These are phyloP conservation scores for Cryptosporidium ubiquitum DNA, from an alignment of 169 alveolate species.

Conservation along the genomic window DNA sequence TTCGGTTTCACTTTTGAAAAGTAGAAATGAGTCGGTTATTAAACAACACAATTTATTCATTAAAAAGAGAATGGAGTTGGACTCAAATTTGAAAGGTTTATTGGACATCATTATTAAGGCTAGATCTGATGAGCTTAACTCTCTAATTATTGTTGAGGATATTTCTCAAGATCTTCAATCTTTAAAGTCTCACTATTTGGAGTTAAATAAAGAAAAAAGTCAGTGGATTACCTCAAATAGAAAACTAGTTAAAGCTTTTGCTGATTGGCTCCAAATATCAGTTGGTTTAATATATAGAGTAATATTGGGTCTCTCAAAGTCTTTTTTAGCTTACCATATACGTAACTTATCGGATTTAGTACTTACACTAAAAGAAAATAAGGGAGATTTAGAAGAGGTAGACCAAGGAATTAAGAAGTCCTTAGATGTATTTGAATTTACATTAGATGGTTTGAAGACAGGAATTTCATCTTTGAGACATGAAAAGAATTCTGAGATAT, in stretches of 20 bases:
- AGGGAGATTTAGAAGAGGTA: background rate
- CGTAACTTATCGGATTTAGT: slow-evolving; percentile 30
- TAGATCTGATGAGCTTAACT: slow-evolving; percentile 11
- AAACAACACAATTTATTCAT: slow-evolving; percentile 5
- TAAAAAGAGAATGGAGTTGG: background rate
- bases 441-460: background rate
- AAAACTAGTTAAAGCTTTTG: background rate
- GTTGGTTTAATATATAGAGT: background rate
- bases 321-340: slow-evolving; percentile 15
- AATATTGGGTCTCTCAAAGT: slow-evolving; percentile 4
- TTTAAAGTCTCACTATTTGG: background rate
- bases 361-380: background rate
- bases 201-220: background rate
- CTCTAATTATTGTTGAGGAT: slow-evolving; percentile 39
- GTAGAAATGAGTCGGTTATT: background rate
- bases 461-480: slow-evolving; percentile 6
- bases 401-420: background rate
- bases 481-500: background rate
- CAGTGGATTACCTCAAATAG: slow-evolving; percentile 39
- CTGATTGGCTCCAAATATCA: slow-evolving; percentile 34
- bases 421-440: background rate
- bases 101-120: slow-evolving; percentile 9
- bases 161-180: slow-evolving; percentile 17
- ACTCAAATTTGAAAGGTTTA: slow-evolving; percentile 31
- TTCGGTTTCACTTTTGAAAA: background rate